Base-by-base conservation (phyloP, 179 eudicot species). In the Nepenthes alata region DNA sequence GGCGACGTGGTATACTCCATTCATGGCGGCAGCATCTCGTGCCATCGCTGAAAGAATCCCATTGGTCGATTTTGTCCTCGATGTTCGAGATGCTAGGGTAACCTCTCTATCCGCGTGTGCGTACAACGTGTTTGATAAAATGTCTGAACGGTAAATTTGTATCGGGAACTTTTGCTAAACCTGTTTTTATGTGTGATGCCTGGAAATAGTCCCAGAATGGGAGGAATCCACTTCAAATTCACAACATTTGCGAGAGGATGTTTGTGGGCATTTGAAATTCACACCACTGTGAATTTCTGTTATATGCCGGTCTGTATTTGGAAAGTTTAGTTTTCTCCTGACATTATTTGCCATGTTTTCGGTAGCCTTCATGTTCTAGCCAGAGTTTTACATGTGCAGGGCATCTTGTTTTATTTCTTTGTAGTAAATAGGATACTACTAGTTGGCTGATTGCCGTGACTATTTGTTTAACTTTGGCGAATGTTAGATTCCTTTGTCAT, bases 1-100 rank as follows among this genome's bases (percentile, higher is more conserved):
- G 25, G 69, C 76, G 35, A 77, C 65, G 25, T 86, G 89, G 94
- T 81, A 80, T 69, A 86, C 86, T 44, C 86, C 86, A 51, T 82
- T 80, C 71, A 86, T 89, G 91, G 91, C 82, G 0, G 96, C 96
- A 0, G 86, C 98, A 2, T 71, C 95, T 66, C 74, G 76, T 16
- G 98, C 98, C 55, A 70, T 89, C 3, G 68, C 70, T n/a, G 73
- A 77, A 4, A 89, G 98, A 5, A 68, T 91, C 41, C 84, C 95
- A 4, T 59, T 78, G 3, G 95, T 84, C 7, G 91, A 91, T 78
- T 71, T 89, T 54, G 81, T 91, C 48, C 62, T 89, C 35, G 95
- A 86, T 68, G 87, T 89, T 61, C 75, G 96, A 68, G 98, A 91
- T 63, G 91, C 98, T 35, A 76, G 98, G 81, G 98, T 86, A 73